Base-by-base conservation (phyloP, 2,329 filamentous ascomycete species). In the Aspergillus neoniger region DNA sequence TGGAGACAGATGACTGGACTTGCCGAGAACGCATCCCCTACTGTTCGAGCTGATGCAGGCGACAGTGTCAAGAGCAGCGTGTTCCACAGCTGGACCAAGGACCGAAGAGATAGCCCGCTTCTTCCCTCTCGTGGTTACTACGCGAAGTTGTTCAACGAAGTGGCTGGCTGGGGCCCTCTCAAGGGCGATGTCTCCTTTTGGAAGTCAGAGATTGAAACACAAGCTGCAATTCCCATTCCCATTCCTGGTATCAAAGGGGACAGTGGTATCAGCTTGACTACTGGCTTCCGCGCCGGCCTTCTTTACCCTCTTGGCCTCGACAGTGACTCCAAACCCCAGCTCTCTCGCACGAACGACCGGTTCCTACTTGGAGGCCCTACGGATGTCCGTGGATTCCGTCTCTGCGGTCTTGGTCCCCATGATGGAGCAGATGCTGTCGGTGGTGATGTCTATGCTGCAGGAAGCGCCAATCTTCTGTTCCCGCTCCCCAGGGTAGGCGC, bases 361-460 rank as follows among this genome's bases (percentile, higher is more conserved):
- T 99, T 99, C 80, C 88, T 92, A 71, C 90, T 99, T 32, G 95
- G 95, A 47, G 95, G 95, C 0, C 94, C 95, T 3, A 96, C 92
- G 3, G 94, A 96, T 72, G 91, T 99, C 14, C 91, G 95, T 58
- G 95, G 95, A 2, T 99, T 99, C 83, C 88, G 92, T 61, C 85
- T 96, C 21, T 91, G 89, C 19, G 95, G 95, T 1, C 83, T 99
- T 5, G 95, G 95, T 8, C 93, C 95, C 4, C 89, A 90, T 64
- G 94, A 98, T 70, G 91, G 92, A 1, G 76, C 81, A 17, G 94
- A 99, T 77, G 88, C 93, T 0, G 87, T 96, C 0, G 95, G 95
- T 12, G 95, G 95, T 23, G 95, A 99, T 74, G 80, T 96, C 10
- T 98, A 93, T 73, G 91, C 93, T 17, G 95, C 95, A 2, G 93